phyloP scores from a whole-genome alignment of 2,329 filamentous ascomycete species.

The Lasiodiplodia citricola region DNA sequence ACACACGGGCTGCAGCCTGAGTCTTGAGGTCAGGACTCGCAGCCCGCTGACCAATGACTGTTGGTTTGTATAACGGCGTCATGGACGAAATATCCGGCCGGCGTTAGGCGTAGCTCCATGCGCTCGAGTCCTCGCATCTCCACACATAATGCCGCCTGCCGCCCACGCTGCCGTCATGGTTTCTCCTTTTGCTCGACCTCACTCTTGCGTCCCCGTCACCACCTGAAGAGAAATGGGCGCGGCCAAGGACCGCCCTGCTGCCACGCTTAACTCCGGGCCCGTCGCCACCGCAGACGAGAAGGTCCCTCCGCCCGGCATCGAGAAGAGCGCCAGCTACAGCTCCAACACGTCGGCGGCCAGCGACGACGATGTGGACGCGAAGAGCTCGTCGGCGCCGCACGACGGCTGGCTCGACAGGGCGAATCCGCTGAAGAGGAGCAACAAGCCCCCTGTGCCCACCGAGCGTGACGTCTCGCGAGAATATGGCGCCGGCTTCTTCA shows the following conservation, averaged over 20 bases:
- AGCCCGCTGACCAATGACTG: slow-evolving; percentile 8
- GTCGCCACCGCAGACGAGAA: slow-evolving; percentile 44
- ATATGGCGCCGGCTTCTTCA: slow-evolving; percentile 74
- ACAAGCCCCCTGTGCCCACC: slow-evolving; percentile 61
- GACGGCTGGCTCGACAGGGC: slow-evolving; percentile 62
- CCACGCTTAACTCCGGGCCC: slow-evolving; percentile 43
- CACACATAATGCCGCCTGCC: slow-evolving; percentile 10
- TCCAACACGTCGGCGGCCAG: slow-evolving; percentile 36
- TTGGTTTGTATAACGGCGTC: not conserved
- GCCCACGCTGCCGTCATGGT: slow-evolving; percentile 1
- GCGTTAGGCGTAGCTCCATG: slow-evolving; percentile 23
- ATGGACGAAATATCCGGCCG: slow-evolving; percentile 2
- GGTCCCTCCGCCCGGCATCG: slow-evolving; percentile 21
- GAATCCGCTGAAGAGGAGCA: slow-evolving; percentile 55
- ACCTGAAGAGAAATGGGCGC: slow-evolving; percentile 32
- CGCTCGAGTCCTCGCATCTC: slow-evolving; percentile 1
- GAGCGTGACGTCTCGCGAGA: slow-evolving; percentile 67
- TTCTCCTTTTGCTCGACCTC: slow-evolving; percentile 2
- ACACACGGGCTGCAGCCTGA: not conserved
- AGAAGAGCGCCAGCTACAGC: slow-evolving; percentile 33
- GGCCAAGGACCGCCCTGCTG: slow-evolving; percentile 47
- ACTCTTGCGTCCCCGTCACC: not conserved
- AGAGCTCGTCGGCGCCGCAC: not conserved
- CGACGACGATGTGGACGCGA: slow-evolving; percentile 36
- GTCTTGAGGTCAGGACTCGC: slow-evolving; percentile 19